A percentile compares a stretch with the other conserved stretches of the same genome.
Conservation (phyloP, 2,329 filamentous ascomycete species). For the Phaeoacremonium minimum region DNA sequence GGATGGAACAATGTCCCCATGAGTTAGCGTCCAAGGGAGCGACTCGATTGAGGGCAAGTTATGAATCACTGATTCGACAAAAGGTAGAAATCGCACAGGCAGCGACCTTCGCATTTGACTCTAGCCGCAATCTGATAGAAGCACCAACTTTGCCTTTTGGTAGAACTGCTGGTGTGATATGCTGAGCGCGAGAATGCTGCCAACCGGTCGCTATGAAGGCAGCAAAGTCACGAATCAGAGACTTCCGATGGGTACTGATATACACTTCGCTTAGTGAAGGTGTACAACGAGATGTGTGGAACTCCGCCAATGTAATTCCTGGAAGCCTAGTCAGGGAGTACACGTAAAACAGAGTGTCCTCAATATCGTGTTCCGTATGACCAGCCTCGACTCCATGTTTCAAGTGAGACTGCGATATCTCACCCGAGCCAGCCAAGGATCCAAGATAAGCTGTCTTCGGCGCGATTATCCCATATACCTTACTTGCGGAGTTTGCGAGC, state of each 20-base stretch:
- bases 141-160: constrained; percentile 30
- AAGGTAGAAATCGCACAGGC: constrained; percentile 25
- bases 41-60: constrained; percentile 28
- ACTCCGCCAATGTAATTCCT: constrained; percentile 33
- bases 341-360: constrained; percentile 19
- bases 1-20: constrained; percentile 54
- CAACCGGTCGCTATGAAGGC: constrained; percentile 32
- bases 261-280: constrained; percentile 3
- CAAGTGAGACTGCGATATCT: too few relatives aligned
- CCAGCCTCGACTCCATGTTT: too few relatives aligned
- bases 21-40: constrained; percentile 53
- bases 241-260: constrained; percentile 19
- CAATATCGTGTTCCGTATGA: constrained; percentile 4
- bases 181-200: constrained; percentile 15
- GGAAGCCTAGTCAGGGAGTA: constrained; percentile 37
- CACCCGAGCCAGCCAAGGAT: too few relatives aligned
- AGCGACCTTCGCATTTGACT: constrained; percentile 29
- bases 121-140: constrained; percentile 33
- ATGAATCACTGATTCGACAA: constrained; percentile 17
- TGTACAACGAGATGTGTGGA: constrained; percentile 12
- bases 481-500: constrained; percentile 28
- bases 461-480: constrained; percentile 34
- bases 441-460: constrained; percentile 34
- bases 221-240: constrained; percentile 35
- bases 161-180: constrained; percentile 1